Evolutionary conservation across 805 yeast species (phyloP).

Genomic region (Teunomyces atbi): DNA sequence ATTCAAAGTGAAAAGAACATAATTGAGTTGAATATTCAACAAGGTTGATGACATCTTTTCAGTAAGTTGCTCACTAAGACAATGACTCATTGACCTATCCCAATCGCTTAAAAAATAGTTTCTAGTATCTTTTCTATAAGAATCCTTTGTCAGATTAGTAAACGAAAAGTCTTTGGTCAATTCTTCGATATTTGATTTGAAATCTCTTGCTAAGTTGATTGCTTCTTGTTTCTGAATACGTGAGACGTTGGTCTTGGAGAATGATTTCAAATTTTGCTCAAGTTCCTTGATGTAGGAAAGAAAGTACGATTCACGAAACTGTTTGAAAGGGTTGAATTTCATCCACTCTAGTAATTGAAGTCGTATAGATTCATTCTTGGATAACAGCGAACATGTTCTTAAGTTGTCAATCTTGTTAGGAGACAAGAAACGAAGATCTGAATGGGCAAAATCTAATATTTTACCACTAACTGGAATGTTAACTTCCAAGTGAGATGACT

Average conservation of each 20-base stretch:
- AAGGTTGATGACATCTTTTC: conserved; percentile 26
- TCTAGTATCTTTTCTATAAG: neutral
- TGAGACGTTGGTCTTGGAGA: conserved; percentile 14
- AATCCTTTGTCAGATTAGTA: conserved; percentile 6
- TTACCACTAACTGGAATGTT: conserved; percentile 24
- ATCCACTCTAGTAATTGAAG: conserved; percentile 39
- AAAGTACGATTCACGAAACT: conserved; percentile 24
- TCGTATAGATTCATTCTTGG: conserved; percentile 9
- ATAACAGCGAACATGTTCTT: conserved; percentile 15
- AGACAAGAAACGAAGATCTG: conserved; percentile 33
- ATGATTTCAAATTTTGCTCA: conserved; percentile 12
- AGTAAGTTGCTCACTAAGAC: conserved; percentile 22
- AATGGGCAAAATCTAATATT: conserved; percentile 33
- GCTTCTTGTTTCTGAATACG: conserved; percentile 16
- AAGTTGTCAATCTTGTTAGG: conserved; percentile 7
- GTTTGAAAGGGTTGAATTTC: conserved; percentile 33
- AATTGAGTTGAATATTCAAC: conserved; percentile 37
- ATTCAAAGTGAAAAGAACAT: conserved; percentile 32
- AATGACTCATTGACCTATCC: conserved; percentile 28
- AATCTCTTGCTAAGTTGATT: conserved; percentile 18
- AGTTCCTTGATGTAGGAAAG: conserved; percentile 17
- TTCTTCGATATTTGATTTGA: conserved; percentile 18
- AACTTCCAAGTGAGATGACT: conserved; percentile 6
- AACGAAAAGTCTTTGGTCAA: conserved; percentile 19
- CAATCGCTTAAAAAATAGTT: conserved; percentile 25